Base-by-base conservation (phyloP, 768 basidiomycete genomes). In the Psilocybe sp. region DNA sequence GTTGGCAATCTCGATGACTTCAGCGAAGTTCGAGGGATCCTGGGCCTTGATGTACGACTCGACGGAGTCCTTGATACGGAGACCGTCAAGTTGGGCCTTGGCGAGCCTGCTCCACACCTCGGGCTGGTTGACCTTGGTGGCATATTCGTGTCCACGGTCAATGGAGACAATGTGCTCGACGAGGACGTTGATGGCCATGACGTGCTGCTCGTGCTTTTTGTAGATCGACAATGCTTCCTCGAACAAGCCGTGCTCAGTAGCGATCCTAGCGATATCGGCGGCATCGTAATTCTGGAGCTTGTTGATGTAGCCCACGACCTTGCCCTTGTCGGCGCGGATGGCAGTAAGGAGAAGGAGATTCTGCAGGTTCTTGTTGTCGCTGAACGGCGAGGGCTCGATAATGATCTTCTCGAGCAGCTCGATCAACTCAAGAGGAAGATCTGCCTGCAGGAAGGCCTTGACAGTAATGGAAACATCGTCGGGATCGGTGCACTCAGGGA, bases 371-470 rank as follows among this genome's bases (percentile, higher is more conserved):
- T 84, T 84, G 75, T 99, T 98, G 70, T 99, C 97, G 64, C 87
- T 92, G 81, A 99, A 98, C 6, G 97, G 90, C 15, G 96, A 98
- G 3, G 89, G 87, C 66, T 98, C 95, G 48, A 99, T 84, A 65
- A 99, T 87, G 64, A 99, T 98, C 78, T 99, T 99, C 78, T 99
- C 97, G 52, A 99, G 74, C 35, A 99, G 77, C 66, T 98, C 97
- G 56, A 99, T 96, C 54, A 98, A 79, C 72, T 98, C 95, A 16
- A 95, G 87, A 2, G 97, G 97, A 12, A 99, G 87, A 65, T 98
- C 96, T 12, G 95, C 95, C 37, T 90, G 86, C 54, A 98, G 79
- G 85, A 99, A 98, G 1, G 97, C 92, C 73, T 97, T 97, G 80
- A 99, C 97, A 32, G 97, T 98, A 43, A 94, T 76, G 0, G 97